Percentiles rank a stretch among this genome's conserved stretches.
phyloP scores from a whole-genome alignment of 768 basidiomycete species.

The Tylopilus felleus region DNA sequence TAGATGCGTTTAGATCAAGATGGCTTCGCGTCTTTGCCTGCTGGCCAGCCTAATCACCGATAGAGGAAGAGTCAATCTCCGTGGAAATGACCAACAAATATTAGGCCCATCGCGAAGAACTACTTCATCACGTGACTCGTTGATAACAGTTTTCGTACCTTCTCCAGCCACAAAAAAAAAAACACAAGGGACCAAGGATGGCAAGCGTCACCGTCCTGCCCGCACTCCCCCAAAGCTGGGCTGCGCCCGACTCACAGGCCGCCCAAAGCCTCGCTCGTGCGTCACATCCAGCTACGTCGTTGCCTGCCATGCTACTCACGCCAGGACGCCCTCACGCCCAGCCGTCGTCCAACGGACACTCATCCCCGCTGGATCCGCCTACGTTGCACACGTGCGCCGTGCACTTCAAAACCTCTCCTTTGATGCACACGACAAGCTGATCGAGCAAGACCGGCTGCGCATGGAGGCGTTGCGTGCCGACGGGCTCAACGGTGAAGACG shows the following conservation, averaged over 20 bases:
- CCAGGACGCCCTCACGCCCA: constrained; percentile 11
- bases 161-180: background rate
- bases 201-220: constrained; percentile 26
- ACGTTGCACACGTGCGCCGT: constrained; percentile 77
- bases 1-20: background rate
- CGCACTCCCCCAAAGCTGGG: constrained; percentile 25
- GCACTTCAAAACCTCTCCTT: constrained; percentile 75
- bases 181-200: constrained; percentile 10
- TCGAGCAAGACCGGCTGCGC: constrained; percentile 51
- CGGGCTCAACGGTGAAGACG: constrained; percentile 60
- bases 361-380: constrained; percentile 86
- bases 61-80: background rate
- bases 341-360: constrained; percentile 46
- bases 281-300: constrained; percentile 4
- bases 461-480: constrained; percentile 46
- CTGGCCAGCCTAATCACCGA: too few relatives aligned
- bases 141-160: background rate
- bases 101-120: too few relatives aligned
- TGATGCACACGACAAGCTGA: constrained; percentile 72
- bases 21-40: too few relatives aligned
- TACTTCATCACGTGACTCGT: background rate
- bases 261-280: constrained; percentile 26
- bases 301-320: constrained; percentile 4
- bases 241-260: constrained; percentile 10
- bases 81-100: background rate